Base-by-base conservation (phyloP, 2,329 filamentous ascomycete genomes). In the Alternaria rosae region DNA sequence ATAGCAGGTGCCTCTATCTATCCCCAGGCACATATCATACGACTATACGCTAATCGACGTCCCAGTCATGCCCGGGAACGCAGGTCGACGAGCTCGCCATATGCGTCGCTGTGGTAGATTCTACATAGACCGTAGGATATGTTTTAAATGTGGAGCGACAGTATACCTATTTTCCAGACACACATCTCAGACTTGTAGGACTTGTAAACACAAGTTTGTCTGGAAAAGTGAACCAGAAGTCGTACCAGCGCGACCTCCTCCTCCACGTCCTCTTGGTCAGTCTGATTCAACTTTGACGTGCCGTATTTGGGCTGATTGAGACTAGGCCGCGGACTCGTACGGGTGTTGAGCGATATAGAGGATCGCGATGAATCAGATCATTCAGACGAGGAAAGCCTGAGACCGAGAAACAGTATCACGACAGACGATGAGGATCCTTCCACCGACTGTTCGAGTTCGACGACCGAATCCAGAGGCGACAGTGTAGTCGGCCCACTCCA, bases 371-470 rank as follows among this genome's bases (percentile, higher is more conserved):
- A 51, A 38, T 23, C 30, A 1, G 30, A 21, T 17, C 10, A 17
- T 17, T 38, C 35, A 35, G 47, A 38, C 5, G 13, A 23, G 20
- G 8, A 21, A 21, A 35, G 47, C 9, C 30, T 10, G 20, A 51
- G 47, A 12, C 35, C 30, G 1, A 10, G 20, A 2, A 38, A 21
- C 13, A 25, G 28, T 13, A 13, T 38, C 35, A 38, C 8, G 3
- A 38, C 13, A 17, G 43, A 45, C 28, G 30, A 51, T 4, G 30
- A n/a, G 35, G 35, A n/a, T 6, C 17, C 35, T 38, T 38, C 17
- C n/a, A 17, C 1, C 1, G 0, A 2, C 17, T n/a, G 35, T 1
- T 38, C 35, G 35, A 17, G 15, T 3, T 3, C 15, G 15, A 17
- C 1, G 35, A 38, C 35, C 35, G 1, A 38, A 38, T 10, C n/a